Evolutionary conservation across 2,329 filamentous ascomycete species (phyloP).

Genomic region (Aquanectria penicillioides): DNA sequence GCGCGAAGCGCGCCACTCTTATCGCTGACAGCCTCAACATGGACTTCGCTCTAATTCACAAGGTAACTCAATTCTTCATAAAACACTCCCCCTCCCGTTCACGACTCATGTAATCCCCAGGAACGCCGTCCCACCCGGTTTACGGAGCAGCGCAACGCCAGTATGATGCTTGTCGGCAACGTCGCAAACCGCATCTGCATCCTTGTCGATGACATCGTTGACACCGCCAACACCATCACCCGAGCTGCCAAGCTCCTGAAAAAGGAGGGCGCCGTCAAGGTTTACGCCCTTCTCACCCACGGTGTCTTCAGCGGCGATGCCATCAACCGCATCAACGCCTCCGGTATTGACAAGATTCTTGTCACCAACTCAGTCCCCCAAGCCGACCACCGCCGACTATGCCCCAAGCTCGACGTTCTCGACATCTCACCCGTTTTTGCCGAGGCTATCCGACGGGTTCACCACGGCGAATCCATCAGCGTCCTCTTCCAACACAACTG

Average conservation of each 20-base stretch:
- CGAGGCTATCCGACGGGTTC: slow-evolving; percentile 93
- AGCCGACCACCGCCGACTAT: slow-evolving; percentile 78
- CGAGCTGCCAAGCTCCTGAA: slow-evolving; percentile 96
- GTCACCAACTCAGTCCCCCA: slow-evolving; percentile 97
- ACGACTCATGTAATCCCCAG: slow-evolving; percentile 56
- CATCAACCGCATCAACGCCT: slow-evolving; percentile 92
- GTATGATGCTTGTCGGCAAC: slow-evolving; percentile 95
- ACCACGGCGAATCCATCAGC: slow-evolving; percentile 98
- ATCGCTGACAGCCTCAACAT: slow-evolving; percentile 94
- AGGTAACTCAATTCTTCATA: slow-evolving; percentile 60
- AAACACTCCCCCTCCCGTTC: slow-evolving; percentile 45
- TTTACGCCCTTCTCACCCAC: slow-evolving; percentile 93
- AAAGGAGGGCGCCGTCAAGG: slow-evolving; percentile 89
- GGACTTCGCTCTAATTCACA: slow-evolving; percentile 98
- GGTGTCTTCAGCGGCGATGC: slow-evolving; percentile 96
- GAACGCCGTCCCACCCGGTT: slow-evolving; percentile 91
- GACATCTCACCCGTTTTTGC: slow-evolving; percentile 92
- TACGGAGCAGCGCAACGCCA: slow-evolving; percentile 87
- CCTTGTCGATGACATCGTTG: slow-evolving; percentile 91
- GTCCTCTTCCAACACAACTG: slow-evolving; percentile 74
- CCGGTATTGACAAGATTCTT: slow-evolving; percentile 89
- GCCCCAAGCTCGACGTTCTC: slow-evolving; percentile 90
- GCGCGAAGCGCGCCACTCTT: slow-evolving; percentile 93
- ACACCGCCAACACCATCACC: slow-evolving; percentile 97
- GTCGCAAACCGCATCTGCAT: slow-evolving; percentile 85